Percentiles rank a stretch among this genome's conserved stretches.
Conservation (phyloP, 768 basidiomycete genomes). For the Panaeolus cyanescens region DNA sequence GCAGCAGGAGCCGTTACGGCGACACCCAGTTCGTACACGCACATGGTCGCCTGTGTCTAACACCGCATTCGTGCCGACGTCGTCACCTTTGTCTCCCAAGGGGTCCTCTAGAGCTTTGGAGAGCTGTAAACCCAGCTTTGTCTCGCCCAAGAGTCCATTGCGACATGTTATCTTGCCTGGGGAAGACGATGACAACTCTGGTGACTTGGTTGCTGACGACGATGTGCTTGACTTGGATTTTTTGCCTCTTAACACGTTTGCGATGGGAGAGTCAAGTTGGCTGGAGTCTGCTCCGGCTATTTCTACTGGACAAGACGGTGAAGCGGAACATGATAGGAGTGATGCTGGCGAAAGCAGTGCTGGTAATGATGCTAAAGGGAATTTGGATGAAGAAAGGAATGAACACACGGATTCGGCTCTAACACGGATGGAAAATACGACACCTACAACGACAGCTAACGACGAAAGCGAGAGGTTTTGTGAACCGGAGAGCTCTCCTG, state of each 20-base stretch:
- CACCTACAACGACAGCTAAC: not conserved
- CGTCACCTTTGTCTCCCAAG: not conserved
- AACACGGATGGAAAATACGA: too few relatives aligned
- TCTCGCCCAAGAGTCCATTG: constrained; percentile 22
- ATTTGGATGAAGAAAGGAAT: not conserved
- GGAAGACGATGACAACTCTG: constrained; percentile 7
- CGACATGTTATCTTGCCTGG: constrained; percentile 20
- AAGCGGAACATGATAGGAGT: not conserved
- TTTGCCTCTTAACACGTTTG: constrained; percentile 17
- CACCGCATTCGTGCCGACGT: not conserved
- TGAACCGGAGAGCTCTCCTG: not conserved
- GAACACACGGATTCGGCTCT: not conserved
- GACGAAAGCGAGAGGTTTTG: not conserved
- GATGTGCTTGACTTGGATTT: constrained; percentile 13
- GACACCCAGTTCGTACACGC: constrained; percentile 10
- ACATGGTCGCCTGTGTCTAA: constrained; percentile 9
- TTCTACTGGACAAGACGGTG: not conserved
- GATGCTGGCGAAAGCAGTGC: not conserved
- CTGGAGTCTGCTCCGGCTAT: constrained; percentile 2
- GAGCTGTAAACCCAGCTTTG: not conserved
- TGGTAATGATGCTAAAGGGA: not conserved
- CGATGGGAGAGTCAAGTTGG: constrained; percentile 14
- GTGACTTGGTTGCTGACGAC: not conserved
- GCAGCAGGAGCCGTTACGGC: constrained; percentile 19
- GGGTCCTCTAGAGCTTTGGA: not conserved